phyloP scores from a whole-genome alignment of 1,284 basidiomycete genomes.

The Exsudoporus floridanus region DNA sequence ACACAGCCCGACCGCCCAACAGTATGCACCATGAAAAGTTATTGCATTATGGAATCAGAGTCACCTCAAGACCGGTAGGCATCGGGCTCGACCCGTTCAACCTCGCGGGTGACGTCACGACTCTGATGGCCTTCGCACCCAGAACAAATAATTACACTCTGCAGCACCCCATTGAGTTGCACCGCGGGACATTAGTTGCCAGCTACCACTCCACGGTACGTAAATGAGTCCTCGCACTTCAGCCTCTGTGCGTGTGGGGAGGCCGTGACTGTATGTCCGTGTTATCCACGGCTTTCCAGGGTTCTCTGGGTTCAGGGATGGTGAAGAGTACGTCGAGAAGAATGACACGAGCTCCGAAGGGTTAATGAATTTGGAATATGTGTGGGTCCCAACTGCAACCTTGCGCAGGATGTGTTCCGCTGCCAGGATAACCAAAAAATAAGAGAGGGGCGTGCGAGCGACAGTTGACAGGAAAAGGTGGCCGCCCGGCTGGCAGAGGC shows the following conservation, averaged over 20 bases:
- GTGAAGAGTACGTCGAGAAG: slow-evolving; percentile 63
- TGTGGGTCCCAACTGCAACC: slow-evolving; percentile 91
- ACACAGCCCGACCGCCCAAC: no score
- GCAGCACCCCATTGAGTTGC: slow-evolving; percentile 58
- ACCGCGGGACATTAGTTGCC: slow-evolving; percentile 65
- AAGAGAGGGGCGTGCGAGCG: slow-evolving; percentile 87
- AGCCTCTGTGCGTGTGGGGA: slow-evolving; percentile 62
- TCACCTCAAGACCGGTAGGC: not conserved
- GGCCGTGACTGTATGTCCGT: slow-evolving; percentile 41
- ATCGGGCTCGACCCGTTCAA: not conserved
- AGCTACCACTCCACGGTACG: slow-evolving; percentile 71
- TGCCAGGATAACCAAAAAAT: slow-evolving; percentile 86
- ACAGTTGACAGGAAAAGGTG: slow-evolving; percentile 97
- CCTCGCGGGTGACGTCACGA: slow-evolving; percentile 1
- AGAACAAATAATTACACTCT: slow-evolving; percentile 80
- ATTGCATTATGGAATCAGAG: no score
- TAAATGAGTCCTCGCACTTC: slow-evolving; percentile 84
- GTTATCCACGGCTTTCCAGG: slow-evolving; percentile 44
- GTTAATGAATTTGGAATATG: slow-evolving; percentile 87
- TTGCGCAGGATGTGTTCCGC: slow-evolving; percentile 85
- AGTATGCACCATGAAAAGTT: no score
- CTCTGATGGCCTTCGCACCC: slow-evolving; percentile 63
- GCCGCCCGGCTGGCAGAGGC: slow-evolving; percentile 75
- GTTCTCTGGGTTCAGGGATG: slow-evolving; percentile 26
- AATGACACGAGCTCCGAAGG: slow-evolving; percentile 86